Conservation (phyloP, 345 rosid species). For the Crucihimalaya himalaica region DNA sequence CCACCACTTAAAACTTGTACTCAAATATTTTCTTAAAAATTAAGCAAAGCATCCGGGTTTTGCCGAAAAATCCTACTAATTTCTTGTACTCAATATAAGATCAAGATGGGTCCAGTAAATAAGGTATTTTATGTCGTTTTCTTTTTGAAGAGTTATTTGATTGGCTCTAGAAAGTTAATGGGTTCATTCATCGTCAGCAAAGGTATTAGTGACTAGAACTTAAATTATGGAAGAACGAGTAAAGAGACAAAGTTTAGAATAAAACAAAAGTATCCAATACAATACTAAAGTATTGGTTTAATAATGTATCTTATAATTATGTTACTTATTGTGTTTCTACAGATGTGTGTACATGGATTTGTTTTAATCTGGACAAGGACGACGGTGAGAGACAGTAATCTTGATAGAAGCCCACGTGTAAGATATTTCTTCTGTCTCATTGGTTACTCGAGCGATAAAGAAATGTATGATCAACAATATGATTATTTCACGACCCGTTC, state of each 20-base stretch:
- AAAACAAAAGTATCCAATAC: slow-evolving; percentile 35
- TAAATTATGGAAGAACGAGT: slow-evolving; percentile 32
- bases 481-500: slow-evolving; percentile 33
- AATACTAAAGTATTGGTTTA: slow-evolving; percentile 5
- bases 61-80: background rate
- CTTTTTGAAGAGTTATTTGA: slow-evolving; percentile 2
- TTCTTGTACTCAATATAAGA: background rate
- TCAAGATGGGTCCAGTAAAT: slow-evolving; percentile 16
- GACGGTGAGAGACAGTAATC: slow-evolving; percentile 21
- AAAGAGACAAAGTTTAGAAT: slow-evolving; percentile 31
- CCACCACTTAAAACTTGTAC: slow-evolving; percentile 22
- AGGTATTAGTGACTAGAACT: slow-evolving; percentile 20
- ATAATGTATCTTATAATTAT: slow-evolving; percentile 13
- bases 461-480: slow-evolving; percentile 30
- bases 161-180: slow-evolving; percentile 25
- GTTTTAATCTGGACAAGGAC: slow-evolving; percentile 3
- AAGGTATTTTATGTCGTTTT: background rate
- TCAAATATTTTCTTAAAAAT: background rate
- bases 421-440: slow-evolving; percentile 7
- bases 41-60: background rate
- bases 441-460: slow-evolving; percentile 20
- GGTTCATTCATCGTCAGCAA: slow-evolving; percentile 1
- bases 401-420: slow-evolving; percentile 31
- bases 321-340: slow-evolving; percentile 5
- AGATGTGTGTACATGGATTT: background rate